Percentiles rank a stretch among this genome's conserved stretches.
phyloP scores from a whole-genome alignment of 2,329 filamentous ascomycete species.

The Botrytis sinoallii region DNA sequence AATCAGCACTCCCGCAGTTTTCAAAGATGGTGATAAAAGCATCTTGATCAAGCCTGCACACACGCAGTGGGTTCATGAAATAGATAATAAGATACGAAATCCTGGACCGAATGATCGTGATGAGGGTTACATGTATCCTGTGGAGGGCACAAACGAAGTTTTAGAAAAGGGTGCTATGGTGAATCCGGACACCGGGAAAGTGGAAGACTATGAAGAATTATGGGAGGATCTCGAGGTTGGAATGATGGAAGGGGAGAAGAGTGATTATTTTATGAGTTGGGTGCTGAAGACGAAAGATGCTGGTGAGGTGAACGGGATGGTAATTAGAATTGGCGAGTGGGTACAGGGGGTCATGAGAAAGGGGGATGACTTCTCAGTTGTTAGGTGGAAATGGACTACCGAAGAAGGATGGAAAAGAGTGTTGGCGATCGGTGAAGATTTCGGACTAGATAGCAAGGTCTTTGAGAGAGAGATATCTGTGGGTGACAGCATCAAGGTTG shows the following conservation, averaged over 20 bases:
- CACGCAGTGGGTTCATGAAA: conserved; percentile 34
- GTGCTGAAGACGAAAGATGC: conserved; percentile 23
- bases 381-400: conserved; percentile 26
- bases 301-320: conserved; percentile 22
- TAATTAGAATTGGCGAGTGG: conserved; percentile 27
- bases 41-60: conserved; percentile 25
- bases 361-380: conserved; percentile 23
- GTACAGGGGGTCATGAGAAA: conserved; percentile 28
- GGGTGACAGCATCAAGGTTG: conserved; percentile 12
- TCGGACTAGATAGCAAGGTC: neutral
- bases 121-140: conserved; percentile 37
- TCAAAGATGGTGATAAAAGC: conserved; percentile 17
- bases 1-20: conserved; percentile 22
- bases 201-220: conserved; percentile 37
- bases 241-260: conserved; percentile 9
- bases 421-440: conserved; percentile 17
- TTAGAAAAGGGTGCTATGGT: conserved; percentile 36
- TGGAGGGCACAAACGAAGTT: conserved; percentile 26
- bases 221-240: conserved; percentile 35
- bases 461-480: conserved; percentile 16
- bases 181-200: conserved; percentile 33
- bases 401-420: conserved; percentile 20
- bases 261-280: conserved; percentile 24
- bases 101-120: conserved; percentile 28
- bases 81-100: conserved; percentile 31